Evolutionary conservation across 768 basidiomycete genomes (phyloP), one percentile per base, ranked within the genome.

Genomic region (Ramaria sp.): DNA sequence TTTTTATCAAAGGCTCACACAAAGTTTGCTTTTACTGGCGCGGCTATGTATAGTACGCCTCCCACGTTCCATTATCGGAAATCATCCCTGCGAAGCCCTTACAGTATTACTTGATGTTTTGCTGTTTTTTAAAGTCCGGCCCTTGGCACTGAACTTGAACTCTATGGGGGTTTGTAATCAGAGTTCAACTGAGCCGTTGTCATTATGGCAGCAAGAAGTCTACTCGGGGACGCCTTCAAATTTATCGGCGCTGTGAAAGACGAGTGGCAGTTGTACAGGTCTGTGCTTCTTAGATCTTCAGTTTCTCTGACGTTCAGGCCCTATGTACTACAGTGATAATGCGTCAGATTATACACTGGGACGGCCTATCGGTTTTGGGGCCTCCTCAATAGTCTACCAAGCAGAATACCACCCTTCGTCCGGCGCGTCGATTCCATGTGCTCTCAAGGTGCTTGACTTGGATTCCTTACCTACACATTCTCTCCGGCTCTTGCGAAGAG

Each of bases 391-490:
- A 55, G 94, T 97, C 6, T 91, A 94, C 65, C 70, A 83, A 13
- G 93, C 93, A 0, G 69, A 73, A 1, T 93, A 82, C 67, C 76
- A 73, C 7, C 74, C 77, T 4, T 59, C 78, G 63, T 53, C 38
- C 4, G n/a, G 55, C 57, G 57, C 54, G 47, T 61, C 39, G 37
- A 73, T 78, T 34, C 77, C 85, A 17, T 88, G 87, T 64, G 87
- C 91, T 0, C 78, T 94, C 64, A 96, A 96, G 71, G 90, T 96
- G 46, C 78, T 93, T 43, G 89, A 93, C 67, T 81, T 94, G 45
- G 91, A 94, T 66, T 73, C 79, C 13, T 78, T 94, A 38, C 82
- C 86, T 0, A 85, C 76, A 0, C 76, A 76, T 42, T 81, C 88
- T 0, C 74, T 91, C n/a, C 72, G 77, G 7, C 81, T 89, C 22